Percentiles rank a stretch among this genome's conserved stretches.
These are phyloP conservation scores for Sarocladiaceae sp. DNA, from an alignment of 2,329 filamentous ascomycete genomes.

Conservation along the genomic window DNA sequence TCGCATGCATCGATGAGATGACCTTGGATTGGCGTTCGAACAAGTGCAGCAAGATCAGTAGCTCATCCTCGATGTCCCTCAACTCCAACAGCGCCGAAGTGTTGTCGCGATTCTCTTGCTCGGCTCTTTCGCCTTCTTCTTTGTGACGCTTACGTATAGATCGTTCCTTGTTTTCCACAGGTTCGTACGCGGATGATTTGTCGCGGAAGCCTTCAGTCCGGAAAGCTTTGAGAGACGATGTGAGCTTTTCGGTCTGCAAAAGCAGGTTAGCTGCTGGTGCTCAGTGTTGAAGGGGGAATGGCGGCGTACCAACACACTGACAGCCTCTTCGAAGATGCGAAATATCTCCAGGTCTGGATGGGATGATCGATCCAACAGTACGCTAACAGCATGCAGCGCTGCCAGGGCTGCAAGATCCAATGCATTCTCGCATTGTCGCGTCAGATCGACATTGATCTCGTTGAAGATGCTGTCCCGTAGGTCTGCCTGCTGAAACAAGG, in stretches of 20 bases:
- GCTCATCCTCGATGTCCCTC: slow-evolving; percentile 58
- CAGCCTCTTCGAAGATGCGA: slow-evolving; percentile 60
- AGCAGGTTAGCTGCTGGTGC: not conserved
- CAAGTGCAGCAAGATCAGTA: slow-evolving; percentile 48
- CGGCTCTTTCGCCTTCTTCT: slow-evolving; percentile 36
- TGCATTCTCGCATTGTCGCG: slow-evolving; percentile 54
- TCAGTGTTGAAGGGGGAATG: not conserved
- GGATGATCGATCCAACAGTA: slow-evolving; percentile 52
- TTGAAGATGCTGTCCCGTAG: slow-evolving; percentile 59
- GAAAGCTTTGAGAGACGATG: slow-evolving; percentile 55
- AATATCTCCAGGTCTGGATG: slow-evolving; percentile 58
- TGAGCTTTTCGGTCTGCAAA: slow-evolving; percentile 53
- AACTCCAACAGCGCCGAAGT: slow-evolving; percentile 57
- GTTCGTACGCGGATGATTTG: slow-evolving; percentile 32
- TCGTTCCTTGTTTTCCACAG: slow-evolving; percentile 32
- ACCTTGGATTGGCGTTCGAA: slow-evolving; percentile 51
- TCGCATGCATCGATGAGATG: slow-evolving; percentile 39
- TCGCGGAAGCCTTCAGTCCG: slow-evolving; percentile 50
- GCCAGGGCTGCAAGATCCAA: slow-evolving; percentile 58
- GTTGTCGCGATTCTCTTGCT: slow-evolving; percentile 55
- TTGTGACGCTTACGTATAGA: slow-evolving; percentile 32
- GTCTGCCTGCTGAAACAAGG: slow-evolving; percentile 53
- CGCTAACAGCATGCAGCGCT: slow-evolving; percentile 54
- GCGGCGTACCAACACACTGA: slow-evolving; percentile 50
- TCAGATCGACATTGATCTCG: slow-evolving; percentile 58